Conservation (phyloP, 208 protist species). For the Borovskyia barvae region DNA sequence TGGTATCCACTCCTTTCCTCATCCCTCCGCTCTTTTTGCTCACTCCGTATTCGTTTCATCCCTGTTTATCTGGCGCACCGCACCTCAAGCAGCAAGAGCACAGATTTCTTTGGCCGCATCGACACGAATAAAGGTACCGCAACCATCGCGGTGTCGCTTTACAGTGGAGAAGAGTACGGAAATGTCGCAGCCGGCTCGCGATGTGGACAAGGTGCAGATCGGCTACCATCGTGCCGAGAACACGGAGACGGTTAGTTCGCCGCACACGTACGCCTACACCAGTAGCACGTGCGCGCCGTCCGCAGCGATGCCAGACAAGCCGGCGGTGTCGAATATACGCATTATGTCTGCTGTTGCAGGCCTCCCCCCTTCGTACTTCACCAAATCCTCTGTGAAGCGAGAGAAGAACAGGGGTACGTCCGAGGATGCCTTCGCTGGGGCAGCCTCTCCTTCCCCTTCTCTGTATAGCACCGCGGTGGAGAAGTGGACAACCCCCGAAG, state of each 20-base stretch:
- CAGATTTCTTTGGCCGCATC: no score
- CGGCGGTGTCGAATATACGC: constrained; percentile 71
- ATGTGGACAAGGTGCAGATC: constrained; percentile 64
- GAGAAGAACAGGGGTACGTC: constrained; percentile 30
- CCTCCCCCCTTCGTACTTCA: constrained; percentile 33
- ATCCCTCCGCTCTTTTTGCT: no score
- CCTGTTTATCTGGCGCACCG: no score
- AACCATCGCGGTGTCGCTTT: no score
- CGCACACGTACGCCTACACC: constrained; percentile 68
- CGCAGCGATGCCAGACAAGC: constrained; percentile 59
- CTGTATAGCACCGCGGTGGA: neutral
- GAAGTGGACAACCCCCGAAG: constrained; percentile 15
- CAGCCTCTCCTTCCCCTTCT: constrained; percentile 4
- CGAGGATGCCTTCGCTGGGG: constrained; percentile 2
- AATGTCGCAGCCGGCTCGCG: constrained; percentile 16
- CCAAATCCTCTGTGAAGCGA: constrained; percentile 4
- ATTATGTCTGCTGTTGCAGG: constrained; percentile 61
- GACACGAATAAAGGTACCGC: no score
- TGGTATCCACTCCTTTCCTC: no score
- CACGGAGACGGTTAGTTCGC: constrained; percentile 84
- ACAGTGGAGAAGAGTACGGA: no score
- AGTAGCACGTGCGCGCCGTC: constrained; percentile 31
- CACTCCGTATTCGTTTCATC: no score
- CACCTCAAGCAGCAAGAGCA: no score
- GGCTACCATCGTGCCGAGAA: constrained; percentile 75